Evolutionary conservation across 768 basidiomycete genomes (phyloP).

Genomic region (Phylloporus arenicola): DNA sequence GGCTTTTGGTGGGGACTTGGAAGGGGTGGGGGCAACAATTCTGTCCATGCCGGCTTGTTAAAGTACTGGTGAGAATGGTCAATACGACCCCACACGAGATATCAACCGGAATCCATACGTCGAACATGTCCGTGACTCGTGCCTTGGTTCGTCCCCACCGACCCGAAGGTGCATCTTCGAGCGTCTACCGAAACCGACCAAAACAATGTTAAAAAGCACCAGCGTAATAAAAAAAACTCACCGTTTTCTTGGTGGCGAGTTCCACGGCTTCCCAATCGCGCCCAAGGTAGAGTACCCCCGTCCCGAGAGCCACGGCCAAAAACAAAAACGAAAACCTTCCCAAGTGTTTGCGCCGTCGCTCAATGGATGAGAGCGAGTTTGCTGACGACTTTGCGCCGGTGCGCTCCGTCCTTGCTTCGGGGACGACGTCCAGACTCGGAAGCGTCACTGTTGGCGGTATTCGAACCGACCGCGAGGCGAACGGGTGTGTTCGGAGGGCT

Average conservation of each 20-base stretch:
- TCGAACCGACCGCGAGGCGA: conserved; percentile 19
- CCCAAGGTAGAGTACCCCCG: conserved; percentile 61
- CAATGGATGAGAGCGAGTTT: conserved; percentile 73
- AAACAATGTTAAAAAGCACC: neutral
- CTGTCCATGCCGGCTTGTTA: conserved; percentile 89
- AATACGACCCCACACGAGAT: neutral
- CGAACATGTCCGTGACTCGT: conserved; percentile 62
- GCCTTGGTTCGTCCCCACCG: conserved; percentile 60
- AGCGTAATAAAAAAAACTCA: conserved; percentile 31
- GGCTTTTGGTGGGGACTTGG: conserved; percentile 82
- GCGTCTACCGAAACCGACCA: conserved; percentile 35
- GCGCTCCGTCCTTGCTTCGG: conserved; percentile 38
- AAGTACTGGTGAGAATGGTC: conserved; percentile 54
- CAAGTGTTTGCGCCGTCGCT: conserved; percentile 57
- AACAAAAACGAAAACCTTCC: conserved; percentile 50
- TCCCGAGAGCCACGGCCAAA: conserved; percentile 51
- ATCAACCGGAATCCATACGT: conserved; percentile 40
- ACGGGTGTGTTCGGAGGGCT: conserved; percentile 16
- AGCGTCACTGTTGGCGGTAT: conserved; percentile 18
- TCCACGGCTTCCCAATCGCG: conserved; percentile 76
- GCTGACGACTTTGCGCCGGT: conserved; percentile 79
- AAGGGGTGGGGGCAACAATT: conserved; percentile 82
- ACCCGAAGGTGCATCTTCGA: conserved; percentile 54
- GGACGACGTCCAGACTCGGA: conserved; percentile 54
- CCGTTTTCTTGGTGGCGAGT: conserved; percentile 57